A percentile compares a stretch with the other conserved stretches of the same genome.
phyloP scores from a whole-genome alignment of 192 early-diverging fungal species.

The Backusella australiensis region DNA sequence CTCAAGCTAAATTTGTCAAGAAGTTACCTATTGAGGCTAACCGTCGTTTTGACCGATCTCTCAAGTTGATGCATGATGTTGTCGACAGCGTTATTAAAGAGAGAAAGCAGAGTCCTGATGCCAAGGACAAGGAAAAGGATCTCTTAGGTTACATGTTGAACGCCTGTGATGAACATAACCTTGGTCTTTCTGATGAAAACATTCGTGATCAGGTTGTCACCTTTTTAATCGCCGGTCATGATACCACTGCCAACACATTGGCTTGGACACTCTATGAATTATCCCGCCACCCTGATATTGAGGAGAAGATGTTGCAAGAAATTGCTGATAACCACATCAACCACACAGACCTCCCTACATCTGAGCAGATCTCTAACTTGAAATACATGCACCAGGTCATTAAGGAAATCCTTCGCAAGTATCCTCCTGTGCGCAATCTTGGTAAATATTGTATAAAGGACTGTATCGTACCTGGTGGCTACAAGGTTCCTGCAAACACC shows the following conservation, averaged over 20 bases:
- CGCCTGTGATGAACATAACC: constrained; percentile 34
- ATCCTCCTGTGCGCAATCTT: constrained; percentile 21
- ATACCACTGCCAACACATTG: constrained; percentile 31
- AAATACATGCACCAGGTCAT: constrained; percentile 22
- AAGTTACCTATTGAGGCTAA: constrained; percentile 42
- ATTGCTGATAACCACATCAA: constrained; percentile 18
- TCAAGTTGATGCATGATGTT: constrained; percentile 39
- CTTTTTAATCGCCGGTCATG: constrained; percentile 57
- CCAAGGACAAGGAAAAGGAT: constrained; percentile 36
- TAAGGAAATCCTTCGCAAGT: constrained; percentile 26
- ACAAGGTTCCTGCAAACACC: constrained; percentile 15
- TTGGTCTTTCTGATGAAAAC: constrained; percentile 36
- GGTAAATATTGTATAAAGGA: constrained; percentile 30
- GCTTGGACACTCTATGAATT: constrained; percentile 33
- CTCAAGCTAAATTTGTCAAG: constrained; percentile 34
- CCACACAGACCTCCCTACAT: constrained; percentile 16
- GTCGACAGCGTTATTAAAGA: constrained; percentile 47
- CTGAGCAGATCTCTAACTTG: constrained; percentile 15
- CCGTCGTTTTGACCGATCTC: constrained; percentile 32
- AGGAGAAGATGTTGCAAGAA: constrained; percentile 26
- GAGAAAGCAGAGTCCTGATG: constrained; percentile 38
- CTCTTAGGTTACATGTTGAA: constrained; percentile 57
- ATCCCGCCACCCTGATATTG: constrained; percentile 26
- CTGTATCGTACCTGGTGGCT: constrained; percentile 26
- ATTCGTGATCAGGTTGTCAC: constrained; percentile 64